Conservation (phyloP, 2,329 filamentous ascomycete genomes). For the Microdochium paspali region DNA sequence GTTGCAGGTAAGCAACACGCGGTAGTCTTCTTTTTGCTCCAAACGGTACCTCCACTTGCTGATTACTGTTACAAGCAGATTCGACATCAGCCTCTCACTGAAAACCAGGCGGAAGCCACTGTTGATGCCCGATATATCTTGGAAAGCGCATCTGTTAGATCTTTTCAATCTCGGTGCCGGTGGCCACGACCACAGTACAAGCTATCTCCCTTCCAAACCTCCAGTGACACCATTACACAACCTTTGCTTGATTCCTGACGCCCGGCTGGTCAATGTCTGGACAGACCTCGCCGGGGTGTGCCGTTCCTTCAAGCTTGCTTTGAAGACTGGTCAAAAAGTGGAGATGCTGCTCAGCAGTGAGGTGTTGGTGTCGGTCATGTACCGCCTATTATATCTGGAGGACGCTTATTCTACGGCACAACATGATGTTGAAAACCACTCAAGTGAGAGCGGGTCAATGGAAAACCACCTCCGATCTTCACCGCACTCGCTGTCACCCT, state of each 20-base stretch:
- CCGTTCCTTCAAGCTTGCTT: neutral
- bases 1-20: neutral
- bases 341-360: neutral
- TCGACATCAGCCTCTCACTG: neutral
- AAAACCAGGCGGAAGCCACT: neutral
- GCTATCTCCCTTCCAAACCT: neutral
- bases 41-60: neutral
- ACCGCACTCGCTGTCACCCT: no score
- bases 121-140: neutral
- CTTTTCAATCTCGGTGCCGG: neutral
- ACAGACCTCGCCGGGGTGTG: neutral
- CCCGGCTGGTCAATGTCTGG: neutral
- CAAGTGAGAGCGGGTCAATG: no score
- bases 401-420: neutral
- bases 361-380: neutral
- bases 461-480: no score
- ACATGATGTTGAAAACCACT: no score
- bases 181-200: neutral
- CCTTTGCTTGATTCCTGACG: neutral
- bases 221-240: neutral
- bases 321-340: neutral
- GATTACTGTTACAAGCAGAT: neutral
- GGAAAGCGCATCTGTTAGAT: neutral
- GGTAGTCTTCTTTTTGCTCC: neutral
- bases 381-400: neutral